A percentile compares a stretch with the other conserved stretches of the same genome.
These are phyloP conservation scores for Albophoma yamanashiensis DNA, from an alignment of 2,329 filamentous ascomycete species.

Conservation along the genomic window DNA sequence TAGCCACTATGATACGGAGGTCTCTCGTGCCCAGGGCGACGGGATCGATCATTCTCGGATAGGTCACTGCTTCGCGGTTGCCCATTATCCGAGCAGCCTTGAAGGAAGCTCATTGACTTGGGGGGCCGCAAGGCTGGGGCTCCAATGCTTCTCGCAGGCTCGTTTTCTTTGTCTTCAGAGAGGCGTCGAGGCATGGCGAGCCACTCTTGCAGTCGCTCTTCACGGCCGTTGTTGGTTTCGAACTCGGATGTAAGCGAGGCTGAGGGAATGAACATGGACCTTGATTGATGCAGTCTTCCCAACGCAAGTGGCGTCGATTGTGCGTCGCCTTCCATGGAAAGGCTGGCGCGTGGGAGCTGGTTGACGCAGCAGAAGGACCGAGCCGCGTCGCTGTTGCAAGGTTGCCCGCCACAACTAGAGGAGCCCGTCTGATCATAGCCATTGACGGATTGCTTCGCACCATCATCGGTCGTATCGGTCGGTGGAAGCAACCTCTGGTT, in stretches of 20 bases:
- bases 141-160: conserved; percentile 6
- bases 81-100: conserved; percentile 14
- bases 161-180: conserved; percentile 16
- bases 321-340: conserved; percentile 36
- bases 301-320: conserved; percentile 37
- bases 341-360: conserved; percentile 27
- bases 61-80: conserved; percentile 8
- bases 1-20: conserved; percentile 23
- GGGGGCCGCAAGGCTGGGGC: conserved; percentile 27
- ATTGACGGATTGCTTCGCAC: neutral
- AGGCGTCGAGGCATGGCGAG: conserved; percentile 3
- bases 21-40: conserved; percentile 24
- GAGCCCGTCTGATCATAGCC: neutral
- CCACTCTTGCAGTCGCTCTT: conserved; percentile 4
- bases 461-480: neutral
- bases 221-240: neutral
- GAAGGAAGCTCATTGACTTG: conserved; percentile 46
- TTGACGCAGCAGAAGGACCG: conserved; percentile 12
- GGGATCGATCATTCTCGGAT: conserved; percentile 19
- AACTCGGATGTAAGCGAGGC: conserved; percentile 6
- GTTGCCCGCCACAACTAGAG: neutral
- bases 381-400: neutral
- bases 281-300: conserved; percentile 41
- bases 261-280: conserved; percentile 38
- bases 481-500: neutral